Percentiles rank a stretch among this genome's conserved stretches.
Evolutionary conservation across 1,284 basidiomycete species (phyloP).

Genomic region (Malassezia sp.): DNA sequence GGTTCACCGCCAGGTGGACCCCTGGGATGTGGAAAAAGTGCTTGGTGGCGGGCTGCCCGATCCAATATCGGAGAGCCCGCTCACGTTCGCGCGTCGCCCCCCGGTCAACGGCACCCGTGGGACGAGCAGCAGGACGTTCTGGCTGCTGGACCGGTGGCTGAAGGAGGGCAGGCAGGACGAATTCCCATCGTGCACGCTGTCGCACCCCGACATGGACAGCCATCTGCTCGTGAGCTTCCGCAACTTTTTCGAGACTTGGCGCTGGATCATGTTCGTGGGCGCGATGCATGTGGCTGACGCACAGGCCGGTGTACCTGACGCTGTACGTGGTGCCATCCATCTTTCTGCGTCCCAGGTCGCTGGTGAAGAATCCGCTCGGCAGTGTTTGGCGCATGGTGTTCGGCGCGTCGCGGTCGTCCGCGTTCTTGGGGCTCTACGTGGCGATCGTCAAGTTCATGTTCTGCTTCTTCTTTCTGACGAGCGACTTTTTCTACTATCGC

Average conservation of each 20-base stretch:
- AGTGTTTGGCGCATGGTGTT: constrained; percentile 52
- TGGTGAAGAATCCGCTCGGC: constrained; percentile 31
- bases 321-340: constrained; percentile 69
- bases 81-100: constrained; percentile 26
- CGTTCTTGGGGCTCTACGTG: constrained; percentile 78
- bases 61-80: constrained; percentile 25
- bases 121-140: constrained; percentile 30
- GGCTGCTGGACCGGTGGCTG: constrained; percentile 30
- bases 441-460: constrained; percentile 73
- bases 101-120: constrained; percentile 29
- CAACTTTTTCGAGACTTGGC: constrained; percentile 62
- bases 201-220: constrained; percentile 68
- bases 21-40: constrained; percentile 15
- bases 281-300: too few relatives aligned
- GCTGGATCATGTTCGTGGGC: constrained; percentile 5
- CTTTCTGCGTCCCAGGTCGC: constrained; percentile 38
- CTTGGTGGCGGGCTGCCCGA: constrained; percentile 36
- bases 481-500: constrained; percentile 39
- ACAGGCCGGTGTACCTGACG: constrained; percentile 61
- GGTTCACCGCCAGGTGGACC: background rate
- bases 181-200: constrained; percentile 44
- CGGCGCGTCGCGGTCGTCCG: constrained; percentile 72
- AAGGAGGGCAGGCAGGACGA: constrained; percentile 23
- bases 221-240: constrained; percentile 60
- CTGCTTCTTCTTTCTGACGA: constrained; percentile 61